Conservation (phyloP, 768 basidiomycete genomes). For the Lenzites betulinus region DNA sequence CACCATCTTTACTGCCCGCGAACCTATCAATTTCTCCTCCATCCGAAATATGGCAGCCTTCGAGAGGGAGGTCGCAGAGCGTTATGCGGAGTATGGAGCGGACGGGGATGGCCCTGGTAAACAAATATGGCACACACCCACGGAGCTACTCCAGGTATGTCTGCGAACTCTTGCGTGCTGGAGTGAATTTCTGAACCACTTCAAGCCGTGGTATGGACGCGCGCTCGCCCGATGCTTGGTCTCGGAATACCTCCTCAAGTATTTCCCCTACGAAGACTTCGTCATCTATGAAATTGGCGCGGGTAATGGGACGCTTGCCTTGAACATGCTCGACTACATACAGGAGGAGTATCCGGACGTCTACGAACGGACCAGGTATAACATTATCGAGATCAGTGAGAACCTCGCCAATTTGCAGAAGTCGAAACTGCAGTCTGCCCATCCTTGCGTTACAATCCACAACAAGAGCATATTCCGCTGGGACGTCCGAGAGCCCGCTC, state of each 20-base stretch:
- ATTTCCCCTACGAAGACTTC: conserved; percentile 96
- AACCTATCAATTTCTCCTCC: conserved; percentile 66
- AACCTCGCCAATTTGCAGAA: conserved; percentile 75
- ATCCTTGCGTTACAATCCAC: conserved; percentile 68
- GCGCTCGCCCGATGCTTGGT: conserved; percentile 88
- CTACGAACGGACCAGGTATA: conserved; percentile 89
- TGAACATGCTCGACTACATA: conserved; percentile 84
- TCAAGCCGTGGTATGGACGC: conserved; percentile 91
- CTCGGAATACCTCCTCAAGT: conserved; percentile 89
- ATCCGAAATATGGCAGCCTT: conserved; percentile 76
- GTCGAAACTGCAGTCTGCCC: conserved; percentile 58
- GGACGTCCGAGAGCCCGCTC: conserved; percentile 70
- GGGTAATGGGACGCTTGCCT: conserved; percentile 93
- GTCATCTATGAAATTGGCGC: conserved; percentile 97
- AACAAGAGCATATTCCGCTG: conserved; percentile 88
- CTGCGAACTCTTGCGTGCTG: neutral
- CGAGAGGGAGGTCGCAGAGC: conserved; percentile 74
- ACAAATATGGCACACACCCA: conserved; percentile 99
- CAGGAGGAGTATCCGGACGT: conserved; percentile 82
- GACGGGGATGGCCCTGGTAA: conserved; percentile 72
- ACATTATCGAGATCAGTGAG: conserved; percentile 92
- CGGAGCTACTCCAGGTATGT: conserved; percentile 92
- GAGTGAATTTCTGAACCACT: neutral
- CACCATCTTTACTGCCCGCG: conserved; percentile 76
- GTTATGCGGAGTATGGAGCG: conserved; percentile 72